Conservation (phyloP, 2,329 filamentous ascomycete species). For the Colletotrichum cereale region DNA sequence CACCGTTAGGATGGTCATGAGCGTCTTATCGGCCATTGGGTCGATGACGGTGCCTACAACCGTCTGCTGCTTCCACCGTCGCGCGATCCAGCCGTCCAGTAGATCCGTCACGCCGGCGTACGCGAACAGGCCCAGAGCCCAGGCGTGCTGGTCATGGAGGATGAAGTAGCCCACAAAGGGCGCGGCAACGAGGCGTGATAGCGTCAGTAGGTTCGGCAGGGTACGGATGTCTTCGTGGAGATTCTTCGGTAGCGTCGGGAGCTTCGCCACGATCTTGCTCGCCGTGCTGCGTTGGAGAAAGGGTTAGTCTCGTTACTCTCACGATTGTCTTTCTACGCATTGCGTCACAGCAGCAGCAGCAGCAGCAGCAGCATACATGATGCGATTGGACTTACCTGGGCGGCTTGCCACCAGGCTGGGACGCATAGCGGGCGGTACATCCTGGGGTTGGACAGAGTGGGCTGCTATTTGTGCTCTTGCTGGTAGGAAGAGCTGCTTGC, state of each 20-base stretch:
- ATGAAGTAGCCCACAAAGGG: slow-evolving; percentile 91
- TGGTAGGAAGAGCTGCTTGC: neutral
- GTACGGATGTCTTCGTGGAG: slow-evolving; percentile 94
- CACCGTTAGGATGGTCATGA: slow-evolving; percentile 94
- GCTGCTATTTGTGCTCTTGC: neutral
- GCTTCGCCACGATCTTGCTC: slow-evolving; percentile 24
- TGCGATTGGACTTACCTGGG: neutral
- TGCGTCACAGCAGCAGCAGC: neutral
- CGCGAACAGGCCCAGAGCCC: slow-evolving; percentile 86
- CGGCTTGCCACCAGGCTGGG: slow-evolving; percentile 12
- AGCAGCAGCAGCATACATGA: neutral
- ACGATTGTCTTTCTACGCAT: neutral
- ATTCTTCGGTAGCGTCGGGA: slow-evolving; percentile 23
- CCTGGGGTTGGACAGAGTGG: neutral
- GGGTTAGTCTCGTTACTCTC: neutral
- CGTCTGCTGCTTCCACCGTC: slow-evolving; percentile 87
- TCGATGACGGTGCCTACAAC: slow-evolving; percentile 96
- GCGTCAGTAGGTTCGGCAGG: slow-evolving; percentile 92
- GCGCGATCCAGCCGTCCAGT: slow-evolving; percentile 93
- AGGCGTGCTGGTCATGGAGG: slow-evolving; percentile 82
- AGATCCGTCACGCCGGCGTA: slow-evolving; percentile 94
- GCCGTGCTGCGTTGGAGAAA: slow-evolving; percentile 8
- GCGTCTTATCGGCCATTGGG: slow-evolving; percentile 94
- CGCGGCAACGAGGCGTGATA: slow-evolving; percentile 84
- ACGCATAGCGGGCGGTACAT: slow-evolving; percentile 14